phyloP scores from a whole-genome alignment of 192 early-diverging fungal genomes.

The Backusella psychrophila region DNA sequence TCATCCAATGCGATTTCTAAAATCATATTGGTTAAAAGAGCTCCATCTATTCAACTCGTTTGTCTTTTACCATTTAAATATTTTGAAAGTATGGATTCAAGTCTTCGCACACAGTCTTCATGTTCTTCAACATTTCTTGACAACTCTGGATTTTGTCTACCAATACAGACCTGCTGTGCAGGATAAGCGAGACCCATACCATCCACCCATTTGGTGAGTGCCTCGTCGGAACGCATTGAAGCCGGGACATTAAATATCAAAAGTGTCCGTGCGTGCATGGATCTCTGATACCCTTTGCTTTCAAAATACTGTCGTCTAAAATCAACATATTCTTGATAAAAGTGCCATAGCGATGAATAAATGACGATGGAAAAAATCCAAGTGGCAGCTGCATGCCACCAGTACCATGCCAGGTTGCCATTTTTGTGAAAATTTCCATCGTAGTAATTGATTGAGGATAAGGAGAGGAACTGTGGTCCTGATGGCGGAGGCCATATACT shows the following conservation, averaged over 20 bases:
- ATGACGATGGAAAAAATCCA: slow-evolving; percentile 61
- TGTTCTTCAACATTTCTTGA: slow-evolving; percentile 67
- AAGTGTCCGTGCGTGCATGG: slow-evolving; percentile 65
- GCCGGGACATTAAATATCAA: slow-evolving; percentile 64
- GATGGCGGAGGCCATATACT: slow-evolving; percentile 21
- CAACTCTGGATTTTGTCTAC: slow-evolving; percentile 62
- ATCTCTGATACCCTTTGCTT: slow-evolving; percentile 56
- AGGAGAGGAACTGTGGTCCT: slow-evolving; percentile 23
- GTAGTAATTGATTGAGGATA: slow-evolving; percentile 28
- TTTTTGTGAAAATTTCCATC: slow-evolving; percentile 4
- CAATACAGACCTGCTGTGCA: slow-evolving; percentile 64
- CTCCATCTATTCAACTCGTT: not conserved
- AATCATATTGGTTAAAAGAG: not conserved
- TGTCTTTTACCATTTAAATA: slow-evolving; percentile 43
- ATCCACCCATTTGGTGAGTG: slow-evolving; percentile 48
- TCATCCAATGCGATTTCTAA: slow-evolving; percentile 13
- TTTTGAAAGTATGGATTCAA: slow-evolving; percentile 63
- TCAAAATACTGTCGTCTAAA: slow-evolving; percentile 57
- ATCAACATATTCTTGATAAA: slow-evolving; percentile 51
- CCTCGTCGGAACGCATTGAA: slow-evolving; percentile 54
- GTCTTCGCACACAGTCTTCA: slow-evolving; percentile 54
- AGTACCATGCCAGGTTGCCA: slow-evolving; percentile 49
- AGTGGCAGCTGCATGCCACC: slow-evolving; percentile 55
- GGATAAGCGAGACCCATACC: slow-evolving; percentile 39
- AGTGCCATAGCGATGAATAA: slow-evolving; percentile 46